These are phyloP conservation scores for apple (Malus domestica) DNA, from an alignment of 306 rosid species.

Conservation along the genomic window ASM211411v1 NC_041793.1:44027501-44028000, in stretches of 20 bases:
- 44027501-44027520: too few relatives aligned
- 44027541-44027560: too few relatives aligned
- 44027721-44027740: too few relatives aligned
- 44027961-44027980: not conserved
- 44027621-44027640: too few relatives aligned
- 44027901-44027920: constrained; percentile 12
- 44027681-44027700: too few relatives aligned
- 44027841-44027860: constrained; percentile 24
- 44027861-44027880: constrained; percentile 6
- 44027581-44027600: too few relatives aligned
- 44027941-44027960: not conserved
- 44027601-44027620: too few relatives aligned
- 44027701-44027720: too few relatives aligned
- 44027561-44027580: too few relatives aligned
- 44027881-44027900: constrained; percentile 17
- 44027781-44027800: not conserved
- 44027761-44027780: not conserved
- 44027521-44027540: too few relatives aligned
- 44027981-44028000: not conserved
- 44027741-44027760: not conserved
- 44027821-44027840: constrained; percentile 1
- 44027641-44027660: too few relatives aligned
- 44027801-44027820: constrained; percentile 2
- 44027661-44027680: too few relatives aligned
- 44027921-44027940: not conserved